Conservation (phyloP, 257 asterid species). For the Solanum virginianum region DNA sequence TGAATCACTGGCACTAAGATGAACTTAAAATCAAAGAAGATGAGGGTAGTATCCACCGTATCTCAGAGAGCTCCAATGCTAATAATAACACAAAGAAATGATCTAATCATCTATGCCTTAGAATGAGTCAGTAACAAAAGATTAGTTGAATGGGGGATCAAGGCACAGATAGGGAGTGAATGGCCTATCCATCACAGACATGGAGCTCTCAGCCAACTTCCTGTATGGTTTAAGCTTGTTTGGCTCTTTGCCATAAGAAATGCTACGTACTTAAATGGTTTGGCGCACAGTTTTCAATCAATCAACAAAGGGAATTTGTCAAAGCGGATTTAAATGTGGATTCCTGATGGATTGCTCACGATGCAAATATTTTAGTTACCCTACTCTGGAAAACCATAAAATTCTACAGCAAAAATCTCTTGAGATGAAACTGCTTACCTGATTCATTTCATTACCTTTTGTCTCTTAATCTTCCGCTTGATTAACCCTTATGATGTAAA, state of each 20-base stretch:
- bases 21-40: background rate
- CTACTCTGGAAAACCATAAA: background rate
- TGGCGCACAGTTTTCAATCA: background rate
- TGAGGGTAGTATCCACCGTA: background rate
- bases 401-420: background rate
- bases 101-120: background rate
- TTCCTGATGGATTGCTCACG: background rate
- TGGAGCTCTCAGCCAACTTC: background rate
- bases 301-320: background rate
- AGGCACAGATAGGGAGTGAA: background rate
- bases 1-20: background rate
- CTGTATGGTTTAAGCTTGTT: background rate
- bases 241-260: background rate
- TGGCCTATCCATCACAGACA: background rate
- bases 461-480: slow-evolving; percentile 12
- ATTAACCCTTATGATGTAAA: slow-evolving; percentile 38
- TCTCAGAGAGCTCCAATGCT: background rate
- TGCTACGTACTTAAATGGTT: background rate
- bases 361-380: background rate
- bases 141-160: background rate
- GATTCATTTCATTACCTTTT: background rate
- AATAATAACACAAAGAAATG: background rate
- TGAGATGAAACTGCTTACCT: background rate
- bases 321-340: background rate
- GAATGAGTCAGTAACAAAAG: background rate